These are phyloP conservation scores for Breynia disticha DNA, from an alignment of 441 rosid genomes.

Conservation along the genomic window DNA sequence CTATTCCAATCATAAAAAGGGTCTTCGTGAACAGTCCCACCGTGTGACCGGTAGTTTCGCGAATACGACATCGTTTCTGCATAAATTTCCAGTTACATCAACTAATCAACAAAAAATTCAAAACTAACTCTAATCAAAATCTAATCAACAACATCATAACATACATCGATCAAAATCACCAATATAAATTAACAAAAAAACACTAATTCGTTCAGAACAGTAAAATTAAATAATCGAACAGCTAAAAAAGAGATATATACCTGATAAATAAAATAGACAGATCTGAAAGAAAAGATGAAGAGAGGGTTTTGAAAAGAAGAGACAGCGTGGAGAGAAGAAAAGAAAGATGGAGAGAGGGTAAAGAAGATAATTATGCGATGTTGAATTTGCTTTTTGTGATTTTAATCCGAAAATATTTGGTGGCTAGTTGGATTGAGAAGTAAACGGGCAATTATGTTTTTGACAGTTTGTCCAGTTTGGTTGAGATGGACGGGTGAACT, in stretches of 20 bases:
- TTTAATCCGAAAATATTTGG: too few species aligned
- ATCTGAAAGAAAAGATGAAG: background rate
- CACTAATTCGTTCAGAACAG: too few species aligned
- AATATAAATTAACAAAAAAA: background rate
- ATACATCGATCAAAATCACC: background rate
- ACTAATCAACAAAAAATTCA: background rate
- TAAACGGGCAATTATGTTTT: too few species aligned
- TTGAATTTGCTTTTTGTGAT: too few species aligned
- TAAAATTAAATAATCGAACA: background rate
- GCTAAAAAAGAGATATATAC: background rate
- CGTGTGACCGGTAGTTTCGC: slow-evolving; percentile 34
- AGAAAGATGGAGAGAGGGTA: background rate
- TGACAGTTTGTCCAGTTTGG: too few species aligned
- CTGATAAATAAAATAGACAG: background rate
- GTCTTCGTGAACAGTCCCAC: slow-evolving; percentile 30
- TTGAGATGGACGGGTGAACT: too few species aligned
- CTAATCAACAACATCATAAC: background rate
- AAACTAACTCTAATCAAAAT: background rate
- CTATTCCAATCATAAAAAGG: slow-evolving; percentile 22
- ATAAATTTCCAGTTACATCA: background rate
- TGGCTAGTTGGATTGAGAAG: too few species aligned
- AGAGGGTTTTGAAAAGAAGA: slow-evolving; percentile 3
- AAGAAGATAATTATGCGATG: background rate
- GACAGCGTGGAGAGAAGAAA: slow-evolving; percentile 7
- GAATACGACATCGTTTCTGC: slow-evolving; percentile 40